These are phyloP conservation scores for Trypanosoma boissoni DNA, from an alignment of 208 protist species.

Conservation along the genomic window DNA sequence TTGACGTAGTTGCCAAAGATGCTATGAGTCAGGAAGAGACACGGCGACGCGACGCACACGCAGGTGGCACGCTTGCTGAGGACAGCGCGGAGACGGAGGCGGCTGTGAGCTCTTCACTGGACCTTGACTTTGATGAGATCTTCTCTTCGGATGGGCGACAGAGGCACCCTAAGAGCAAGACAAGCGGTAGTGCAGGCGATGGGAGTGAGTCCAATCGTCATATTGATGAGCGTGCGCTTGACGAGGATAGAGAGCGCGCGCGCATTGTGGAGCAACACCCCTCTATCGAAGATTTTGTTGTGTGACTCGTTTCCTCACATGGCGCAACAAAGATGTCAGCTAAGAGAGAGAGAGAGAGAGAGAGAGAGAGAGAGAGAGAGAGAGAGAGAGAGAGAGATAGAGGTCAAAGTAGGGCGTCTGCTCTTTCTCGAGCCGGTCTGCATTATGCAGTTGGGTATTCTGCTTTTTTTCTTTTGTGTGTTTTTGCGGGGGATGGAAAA, in stretches of 20 bases:
- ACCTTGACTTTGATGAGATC: conserved; percentile 80
- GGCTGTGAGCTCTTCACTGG: conserved; percentile 28
- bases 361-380: not conserved
- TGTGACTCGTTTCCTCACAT: no score
- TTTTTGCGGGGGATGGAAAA: no score
- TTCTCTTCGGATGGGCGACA: conserved; percentile 33
- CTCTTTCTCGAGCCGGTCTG: no score
- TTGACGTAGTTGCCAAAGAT: conserved; percentile 74
- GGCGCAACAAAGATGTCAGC: no score
- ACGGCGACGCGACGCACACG: not conserved
- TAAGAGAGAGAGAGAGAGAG: not conserved
- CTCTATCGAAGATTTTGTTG: conserved; percentile 19
- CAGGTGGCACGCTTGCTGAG: conserved; percentile 9
- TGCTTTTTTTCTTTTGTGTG: no score
- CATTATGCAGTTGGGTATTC: no score
- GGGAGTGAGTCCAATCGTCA: not conserved
- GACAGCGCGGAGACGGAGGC: conserved; percentile 11
- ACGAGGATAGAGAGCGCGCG: conserved; percentile 1
- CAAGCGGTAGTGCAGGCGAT: not conserved
- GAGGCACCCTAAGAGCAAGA: conserved; percentile 23
- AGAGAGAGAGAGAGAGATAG: not conserved
- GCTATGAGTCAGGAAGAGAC: conserved; percentile 39
- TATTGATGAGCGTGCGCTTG: not conserved
- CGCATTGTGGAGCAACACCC: conserved; percentile 9
- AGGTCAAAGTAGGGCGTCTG: no score